Conservation (phyloP, 805 yeast genomes). For the Yamadazyma philogaea region DNA sequence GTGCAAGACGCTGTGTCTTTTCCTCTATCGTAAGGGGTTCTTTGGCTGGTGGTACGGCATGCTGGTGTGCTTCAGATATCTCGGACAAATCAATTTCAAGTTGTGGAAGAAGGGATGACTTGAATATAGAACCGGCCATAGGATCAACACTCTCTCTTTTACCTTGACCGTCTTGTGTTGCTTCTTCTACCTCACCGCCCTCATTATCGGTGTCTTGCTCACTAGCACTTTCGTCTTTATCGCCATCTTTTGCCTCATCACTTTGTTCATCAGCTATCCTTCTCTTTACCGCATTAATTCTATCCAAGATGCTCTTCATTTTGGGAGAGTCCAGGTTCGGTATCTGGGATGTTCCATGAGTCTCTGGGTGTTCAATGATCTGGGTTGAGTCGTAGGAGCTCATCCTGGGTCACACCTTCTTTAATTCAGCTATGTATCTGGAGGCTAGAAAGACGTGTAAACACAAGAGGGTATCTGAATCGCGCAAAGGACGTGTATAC, state of each 20-base stretch:
- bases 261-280: slow-evolving; percentile 19
- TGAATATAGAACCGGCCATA: not conserved
- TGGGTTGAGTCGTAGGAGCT: slow-evolving; percentile 5
- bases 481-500: not conserved
- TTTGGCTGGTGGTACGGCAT: not conserved
- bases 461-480: not conserved
- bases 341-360: not conserved
- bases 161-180: not conserved
- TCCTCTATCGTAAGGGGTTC: slow-evolving; percentile 8
- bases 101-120: slow-evolving; percentile 30
- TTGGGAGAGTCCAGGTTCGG: not conserved
- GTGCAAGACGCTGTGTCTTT: slow-evolving; percentile 20
- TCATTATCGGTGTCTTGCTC: slow-evolving; percentile 12
- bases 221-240: slow-evolving; percentile 13
- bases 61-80: not conserved
- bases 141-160: not conserved
- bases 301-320: slow-evolving; percentile 15
- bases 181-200: not conserved
- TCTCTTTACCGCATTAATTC: slow-evolving; percentile 25
- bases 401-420: slow-evolving; percentile 14
- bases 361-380: not conserved
- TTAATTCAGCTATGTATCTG: slow-evolving; percentile 23
- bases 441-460: not conserved
- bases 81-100: slow-evolving; percentile 16
- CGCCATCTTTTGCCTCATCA: too few species aligned